phyloP scores from a whole-genome alignment of 331 rosid species.

The Malus hybrid region DNA sequence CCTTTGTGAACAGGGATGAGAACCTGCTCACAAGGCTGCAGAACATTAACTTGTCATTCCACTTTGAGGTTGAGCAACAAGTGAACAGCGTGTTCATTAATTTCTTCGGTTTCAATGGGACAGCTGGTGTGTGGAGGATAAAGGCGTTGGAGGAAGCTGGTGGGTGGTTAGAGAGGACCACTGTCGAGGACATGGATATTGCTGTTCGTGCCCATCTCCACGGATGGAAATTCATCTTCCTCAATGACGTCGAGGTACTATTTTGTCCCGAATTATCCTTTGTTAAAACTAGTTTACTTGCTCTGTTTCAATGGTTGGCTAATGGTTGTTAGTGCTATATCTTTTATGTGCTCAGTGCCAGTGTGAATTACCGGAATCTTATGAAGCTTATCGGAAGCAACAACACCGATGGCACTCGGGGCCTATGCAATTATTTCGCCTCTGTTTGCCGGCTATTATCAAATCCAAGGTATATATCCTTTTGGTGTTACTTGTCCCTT shows the following conservation, averaged over 20 bases:
- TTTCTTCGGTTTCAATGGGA: constrained; percentile 92
- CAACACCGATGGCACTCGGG: constrained; percentile 96
- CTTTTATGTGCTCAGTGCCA: constrained; percentile 51
- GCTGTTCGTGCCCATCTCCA: constrained; percentile 94
- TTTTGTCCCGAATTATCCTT: neutral
- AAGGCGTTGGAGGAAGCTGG: constrained; percentile 81
- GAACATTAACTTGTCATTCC: constrained; percentile 75
- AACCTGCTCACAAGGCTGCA: constrained; percentile 78
- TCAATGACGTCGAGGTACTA: constrained; percentile 81
- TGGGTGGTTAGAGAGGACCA: constrained; percentile 93
- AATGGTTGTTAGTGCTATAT: constrained; percentile 3
- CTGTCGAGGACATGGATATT: constrained; percentile 93
- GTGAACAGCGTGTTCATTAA: constrained; percentile 71
- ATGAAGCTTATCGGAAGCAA: constrained; percentile 85
- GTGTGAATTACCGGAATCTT: constrained; percentile 84
- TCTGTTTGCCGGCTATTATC: constrained; percentile 63
- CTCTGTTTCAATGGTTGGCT: neutral
- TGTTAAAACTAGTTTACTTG: neutral
- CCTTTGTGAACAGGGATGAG: constrained; percentile 88
- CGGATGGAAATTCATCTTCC: constrained; percentile 89
- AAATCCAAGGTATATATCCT: constrained; percentile 46
- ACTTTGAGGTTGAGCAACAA: constrained; percentile 95
- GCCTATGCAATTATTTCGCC: constrained; percentile 89
- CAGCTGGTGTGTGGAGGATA: constrained; percentile 94
- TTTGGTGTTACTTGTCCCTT: neutral